Percentiles rank a stretch among this genome's conserved stretches.
Evolutionary conservation across 129 eudicot species (phyloP).

Genomic region (Apium graveolens): DNA sequence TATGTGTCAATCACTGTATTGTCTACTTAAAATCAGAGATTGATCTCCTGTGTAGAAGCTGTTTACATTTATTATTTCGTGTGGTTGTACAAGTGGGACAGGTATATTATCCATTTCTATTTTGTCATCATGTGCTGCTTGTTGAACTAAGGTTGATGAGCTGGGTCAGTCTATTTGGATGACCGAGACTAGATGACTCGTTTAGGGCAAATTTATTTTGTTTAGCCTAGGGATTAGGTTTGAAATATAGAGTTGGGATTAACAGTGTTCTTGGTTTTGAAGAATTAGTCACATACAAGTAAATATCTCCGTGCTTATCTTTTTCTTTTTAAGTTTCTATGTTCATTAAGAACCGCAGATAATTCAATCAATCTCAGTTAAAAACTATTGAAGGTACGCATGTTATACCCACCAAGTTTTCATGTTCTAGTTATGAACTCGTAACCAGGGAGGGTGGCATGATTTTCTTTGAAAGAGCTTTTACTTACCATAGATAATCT

Average conservation of each 20-base stretch:
- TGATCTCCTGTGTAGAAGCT: background rate
- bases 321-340: background rate
- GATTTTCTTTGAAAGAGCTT: background rate
- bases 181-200: background rate
- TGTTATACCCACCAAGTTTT: background rate
- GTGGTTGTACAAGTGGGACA: background rate
- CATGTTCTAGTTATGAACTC: background rate
- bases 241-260: background rate
- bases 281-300: background rate
- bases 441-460: background rate
- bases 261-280: background rate
- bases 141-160: background rate
- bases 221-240: background rate
- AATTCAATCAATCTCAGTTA: background rate
- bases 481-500: background rate
- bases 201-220: background rate
- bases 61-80: background rate
- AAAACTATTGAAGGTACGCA: background rate
- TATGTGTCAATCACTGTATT: background rate
- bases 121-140: background rate
- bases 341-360: background rate
- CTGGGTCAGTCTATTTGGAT: background rate
- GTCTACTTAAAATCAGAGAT: background rate
- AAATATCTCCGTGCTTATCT: background rate
- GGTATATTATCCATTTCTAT: background rate